Percentiles rank a stretch among this genome's conserved stretches.
phyloP scores from a whole-genome alignment of 106 monocot species.

The Acorus calamus region DNA sequence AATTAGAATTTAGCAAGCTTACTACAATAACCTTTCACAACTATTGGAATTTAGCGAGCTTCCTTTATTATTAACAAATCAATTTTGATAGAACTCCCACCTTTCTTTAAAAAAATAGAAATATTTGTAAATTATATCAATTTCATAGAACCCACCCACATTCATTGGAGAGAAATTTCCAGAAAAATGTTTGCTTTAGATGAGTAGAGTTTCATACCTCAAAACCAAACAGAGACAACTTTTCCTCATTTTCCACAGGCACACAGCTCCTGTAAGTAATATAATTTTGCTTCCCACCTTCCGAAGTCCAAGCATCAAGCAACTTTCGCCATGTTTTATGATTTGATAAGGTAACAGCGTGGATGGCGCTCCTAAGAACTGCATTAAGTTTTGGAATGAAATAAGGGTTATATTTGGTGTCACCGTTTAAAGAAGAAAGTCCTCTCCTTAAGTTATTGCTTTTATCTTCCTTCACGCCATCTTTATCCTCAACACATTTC shows the following conservation, averaged over 20 bases:
- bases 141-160: too few relatives aligned
- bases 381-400: background rate
- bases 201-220: slow-evolving; percentile 50
- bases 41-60: too few relatives aligned
- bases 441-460: slow-evolving; percentile 25
- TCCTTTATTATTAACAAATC: too few relatives aligned
- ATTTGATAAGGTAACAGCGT: background rate
- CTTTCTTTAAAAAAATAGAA: too few relatives aligned
- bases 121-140: too few relatives aligned
- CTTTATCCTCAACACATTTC: slow-evolving; percentile 55
- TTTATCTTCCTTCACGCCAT: slow-evolving; percentile 26
- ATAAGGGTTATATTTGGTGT: background rate
- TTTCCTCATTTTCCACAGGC: slow-evolving; percentile 67
- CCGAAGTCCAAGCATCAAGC: slow-evolving; percentile 29
- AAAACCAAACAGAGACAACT: slow-evolving; percentile 87
- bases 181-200: too few relatives aligned
- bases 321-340: slow-evolving; percentile 39
- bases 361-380: background rate
- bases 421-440: slow-evolving; percentile 9
- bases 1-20: too few relatives aligned
- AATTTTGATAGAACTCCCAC: too few relatives aligned
- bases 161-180: too few relatives aligned
- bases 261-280: slow-evolving; percentile 82
- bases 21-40: too few relatives aligned
- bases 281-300: slow-evolving; percentile 44